These are phyloP conservation scores for Urtica urens DNA, from an alignment of 306 rosid species.

Conservation along the genomic window DNA sequence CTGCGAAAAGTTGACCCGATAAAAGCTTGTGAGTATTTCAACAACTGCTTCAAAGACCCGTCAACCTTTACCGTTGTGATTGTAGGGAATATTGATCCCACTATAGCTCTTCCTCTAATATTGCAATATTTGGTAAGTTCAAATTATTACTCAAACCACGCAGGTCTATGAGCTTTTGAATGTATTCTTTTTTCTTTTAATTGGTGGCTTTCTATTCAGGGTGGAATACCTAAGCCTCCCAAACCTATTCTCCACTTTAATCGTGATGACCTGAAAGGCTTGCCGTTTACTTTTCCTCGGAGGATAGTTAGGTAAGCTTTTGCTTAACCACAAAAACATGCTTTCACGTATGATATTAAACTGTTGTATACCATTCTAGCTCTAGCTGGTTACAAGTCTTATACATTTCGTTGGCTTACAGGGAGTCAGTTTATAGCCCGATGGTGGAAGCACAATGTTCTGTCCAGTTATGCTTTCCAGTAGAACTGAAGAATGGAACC, in stretches of 20 bases:
- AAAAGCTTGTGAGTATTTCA: slow-evolving; percentile 92
- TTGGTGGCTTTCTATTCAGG: slow-evolving; percentile 44
- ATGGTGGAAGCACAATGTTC: slow-evolving; percentile 98
- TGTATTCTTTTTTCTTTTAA: slow-evolving; percentile 14
- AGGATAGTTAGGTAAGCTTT: slow-evolving; percentile 43
- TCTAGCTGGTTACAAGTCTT: slow-evolving; percentile 4
- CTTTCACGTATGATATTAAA: not conserved
- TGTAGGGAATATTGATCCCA: slow-evolving; percentile 78
- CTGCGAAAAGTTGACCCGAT: slow-evolving; percentile 74
- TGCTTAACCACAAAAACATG: slow-evolving; percentile 10
- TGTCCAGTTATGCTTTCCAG: slow-evolving; percentile 88
- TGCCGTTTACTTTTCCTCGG: slow-evolving; percentile 77
- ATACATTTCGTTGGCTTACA: slow-evolving; percentile 31
- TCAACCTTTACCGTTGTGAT: slow-evolving; percentile 76
- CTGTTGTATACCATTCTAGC: too few species aligned
- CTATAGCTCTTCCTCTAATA: slow-evolving; percentile 78
- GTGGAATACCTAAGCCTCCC: slow-evolving; percentile 80
- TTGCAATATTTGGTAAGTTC: slow-evolving; percentile 74
- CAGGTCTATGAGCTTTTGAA: slow-evolving; percentile 1
- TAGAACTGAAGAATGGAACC: slow-evolving; percentile 73
- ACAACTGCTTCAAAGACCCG: slow-evolving; percentile 87
- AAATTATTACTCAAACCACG: slow-evolving; percentile 10
- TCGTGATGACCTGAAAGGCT: slow-evolving; percentile 77
- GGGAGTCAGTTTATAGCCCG: slow-evolving; percentile 84
- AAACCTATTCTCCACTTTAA: slow-evolving; percentile 56